Conservation (phyloP, 805 yeast species). For the Cyberlindnera mississippiensis region DNA sequence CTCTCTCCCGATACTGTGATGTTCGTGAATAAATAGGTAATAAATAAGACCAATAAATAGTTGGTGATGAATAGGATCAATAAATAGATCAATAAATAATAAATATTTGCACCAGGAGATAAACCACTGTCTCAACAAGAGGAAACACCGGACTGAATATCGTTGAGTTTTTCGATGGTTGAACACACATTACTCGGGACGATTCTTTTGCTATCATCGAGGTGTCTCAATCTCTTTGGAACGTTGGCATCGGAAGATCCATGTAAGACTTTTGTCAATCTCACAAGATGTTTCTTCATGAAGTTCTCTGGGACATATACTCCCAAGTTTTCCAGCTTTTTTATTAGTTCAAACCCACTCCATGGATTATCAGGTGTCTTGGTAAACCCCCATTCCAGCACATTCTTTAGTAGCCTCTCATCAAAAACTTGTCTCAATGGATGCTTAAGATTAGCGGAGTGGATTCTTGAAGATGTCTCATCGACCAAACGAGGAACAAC, state of each 20-base stretch:
- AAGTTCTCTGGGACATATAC: conserved; percentile 16
- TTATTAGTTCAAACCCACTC: conserved; percentile 21
- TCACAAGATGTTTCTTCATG: conserved; percentile 16
- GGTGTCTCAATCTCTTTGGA: conserved; percentile 7
- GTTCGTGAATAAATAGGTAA: neutral
- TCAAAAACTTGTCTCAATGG: conserved; percentile 22
- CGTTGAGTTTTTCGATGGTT: conserved; percentile 15
- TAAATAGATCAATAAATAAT: conserved; percentile 4
- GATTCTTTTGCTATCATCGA: neutral
- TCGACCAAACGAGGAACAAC: conserved; percentile 7
- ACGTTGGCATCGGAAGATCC: conserved; percentile 4
- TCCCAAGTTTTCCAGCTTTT: conserved; percentile 17
- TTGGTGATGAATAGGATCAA: conserved; percentile 5
- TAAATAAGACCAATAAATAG: conserved; percentile 8
- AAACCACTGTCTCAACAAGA: no score
- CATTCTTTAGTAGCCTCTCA: conserved; percentile 12
- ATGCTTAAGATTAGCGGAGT: conserved; percentile 13
- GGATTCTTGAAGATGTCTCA: conserved; percentile 1
- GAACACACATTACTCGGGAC: conserved; percentile 13
- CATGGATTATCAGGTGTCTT: conserved; percentile 21
- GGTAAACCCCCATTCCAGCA: conserved; percentile 21
- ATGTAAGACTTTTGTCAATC: conserved; percentile 15
- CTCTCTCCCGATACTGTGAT: neutral
- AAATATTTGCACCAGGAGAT: no score
- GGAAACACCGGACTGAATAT: conserved; percentile 5